phyloP scores from a whole-genome alignment of 208 protist genomes.

The Porcisia hertigi region DNA sequence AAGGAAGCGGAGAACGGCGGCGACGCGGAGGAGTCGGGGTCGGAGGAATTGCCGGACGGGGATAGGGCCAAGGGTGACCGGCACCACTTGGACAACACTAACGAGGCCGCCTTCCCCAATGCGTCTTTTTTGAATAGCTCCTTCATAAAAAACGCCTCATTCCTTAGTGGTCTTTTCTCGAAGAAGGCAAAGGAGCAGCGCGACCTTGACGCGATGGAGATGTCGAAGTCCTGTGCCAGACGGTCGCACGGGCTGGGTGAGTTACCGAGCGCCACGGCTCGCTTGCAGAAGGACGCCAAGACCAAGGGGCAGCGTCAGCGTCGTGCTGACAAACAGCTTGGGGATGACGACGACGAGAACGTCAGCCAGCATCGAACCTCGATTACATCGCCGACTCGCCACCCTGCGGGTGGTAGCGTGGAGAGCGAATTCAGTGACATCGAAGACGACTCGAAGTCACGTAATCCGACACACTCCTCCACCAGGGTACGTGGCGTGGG shows the following conservation, averaged over 20 bases:
- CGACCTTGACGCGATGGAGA: constrained; percentile 31
- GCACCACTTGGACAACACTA: constrained; percentile 9
- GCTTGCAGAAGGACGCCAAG: background rate
- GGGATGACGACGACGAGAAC: constrained; percentile 21
- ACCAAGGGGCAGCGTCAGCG: background rate
- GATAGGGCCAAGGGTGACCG: constrained; percentile 1
- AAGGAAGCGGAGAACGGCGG: constrained; percentile 21
- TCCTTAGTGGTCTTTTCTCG: constrained; percentile 44
- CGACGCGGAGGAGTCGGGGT: constrained; percentile 4
- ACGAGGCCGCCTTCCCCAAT: constrained; percentile 36
- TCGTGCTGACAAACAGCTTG: background rate
- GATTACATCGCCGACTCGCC: constrained; percentile 18
- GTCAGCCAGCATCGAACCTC: constrained; percentile 20
- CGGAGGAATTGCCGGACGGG: constrained; percentile 11
- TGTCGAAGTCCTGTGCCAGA: background rate
- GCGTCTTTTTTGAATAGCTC: constrained; percentile 47
- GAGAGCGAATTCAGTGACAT: constrained; percentile 31
- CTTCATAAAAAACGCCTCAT: constrained; percentile 45
- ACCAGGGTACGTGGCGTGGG: background rate
- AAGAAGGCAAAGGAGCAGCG: constrained; percentile 24
- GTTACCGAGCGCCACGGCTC: background rate
- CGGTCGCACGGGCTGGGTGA: background rate
- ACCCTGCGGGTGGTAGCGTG: constrained; percentile 6
- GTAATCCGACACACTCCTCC: background rate
- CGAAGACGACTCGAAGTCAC: constrained; percentile 18